These are phyloP conservation scores for Aphanomyces cochlioides DNA, from an alignment of 352 stramenopile species.

Conservation along the genomic window DNA sequence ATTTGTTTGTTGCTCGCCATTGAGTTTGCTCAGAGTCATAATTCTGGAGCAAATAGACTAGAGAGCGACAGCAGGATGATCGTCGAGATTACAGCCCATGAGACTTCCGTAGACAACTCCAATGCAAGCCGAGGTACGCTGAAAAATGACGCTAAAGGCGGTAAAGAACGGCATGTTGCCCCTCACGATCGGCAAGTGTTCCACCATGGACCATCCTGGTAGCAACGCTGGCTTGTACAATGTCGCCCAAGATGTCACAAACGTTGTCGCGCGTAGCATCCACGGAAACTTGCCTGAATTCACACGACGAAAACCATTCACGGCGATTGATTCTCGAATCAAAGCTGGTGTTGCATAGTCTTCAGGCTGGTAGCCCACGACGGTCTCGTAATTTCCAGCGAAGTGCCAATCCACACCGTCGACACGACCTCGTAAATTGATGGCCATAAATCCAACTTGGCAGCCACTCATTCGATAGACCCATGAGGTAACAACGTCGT, in stretches of 20 bases:
- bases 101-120: no score
- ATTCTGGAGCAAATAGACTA: no score
- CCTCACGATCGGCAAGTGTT: no score
- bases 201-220: background rate
- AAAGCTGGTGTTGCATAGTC: slow-evolving; percentile 41
- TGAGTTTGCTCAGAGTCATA: no score
- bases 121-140: no score
- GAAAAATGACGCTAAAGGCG: no score
- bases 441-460: slow-evolving; percentile 37
- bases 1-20: no score
- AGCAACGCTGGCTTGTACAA: background rate
- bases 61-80: no score
- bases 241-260: slow-evolving; percentile 12
- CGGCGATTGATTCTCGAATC: slow-evolving; percentile 36
- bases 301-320: background rate
- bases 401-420: slow-evolving; percentile 32
- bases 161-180: no score
- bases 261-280: background rate
- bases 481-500: slow-evolving; percentile 38
- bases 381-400: slow-evolving; percentile 42
- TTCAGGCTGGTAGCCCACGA: slow-evolving; percentile 36
- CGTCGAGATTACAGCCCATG: no score
- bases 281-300: background rate
- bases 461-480: slow-evolving; percentile 36
- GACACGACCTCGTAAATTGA: slow-evolving; percentile 36